Evolutionary conservation across 352 stramenopile genomes (phyloP).

Genomic region (Globisporangium camurandrum): DNA sequence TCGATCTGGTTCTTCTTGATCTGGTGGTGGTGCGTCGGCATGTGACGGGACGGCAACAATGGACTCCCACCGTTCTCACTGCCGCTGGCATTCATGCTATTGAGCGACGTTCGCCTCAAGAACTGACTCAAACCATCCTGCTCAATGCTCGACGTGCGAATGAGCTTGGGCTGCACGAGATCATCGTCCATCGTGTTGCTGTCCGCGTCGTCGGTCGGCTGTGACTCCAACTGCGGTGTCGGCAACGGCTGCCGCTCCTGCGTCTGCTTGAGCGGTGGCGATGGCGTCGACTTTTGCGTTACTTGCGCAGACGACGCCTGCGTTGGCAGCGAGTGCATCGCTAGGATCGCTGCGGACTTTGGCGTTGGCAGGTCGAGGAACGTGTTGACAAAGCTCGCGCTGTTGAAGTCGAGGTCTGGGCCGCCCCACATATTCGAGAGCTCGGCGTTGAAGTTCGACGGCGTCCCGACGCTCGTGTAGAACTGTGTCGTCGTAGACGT

Average conservation of each 20-base stretch:
- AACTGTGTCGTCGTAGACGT: conserved; percentile 11
- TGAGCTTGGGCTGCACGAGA: conserved; percentile 46
- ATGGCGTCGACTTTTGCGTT: too few relatives aligned
- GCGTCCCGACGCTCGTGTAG: conserved; percentile 59
- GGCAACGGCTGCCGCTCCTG: too few relatives aligned
- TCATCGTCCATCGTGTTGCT: too few relatives aligned
- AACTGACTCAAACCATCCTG: conserved; percentile 73
- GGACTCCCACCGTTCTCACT: background rate
- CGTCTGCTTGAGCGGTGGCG: background rate
- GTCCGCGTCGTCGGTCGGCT: too few relatives aligned
- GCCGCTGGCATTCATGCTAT: too few relatives aligned
- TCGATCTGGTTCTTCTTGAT: conserved; percentile 12
- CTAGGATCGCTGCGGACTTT: conserved; percentile 41
- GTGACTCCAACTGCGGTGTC: too few relatives aligned
- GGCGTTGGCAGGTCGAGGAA: conserved; percentile 71
- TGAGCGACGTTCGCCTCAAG: conserved; percentile 57
- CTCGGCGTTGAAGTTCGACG: conserved; percentile 51
- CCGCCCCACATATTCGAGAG: conserved; percentile 53
- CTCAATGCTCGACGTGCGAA: conserved; percentile 63
- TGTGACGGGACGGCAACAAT: background rate
- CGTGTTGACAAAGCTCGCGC: conserved; percentile 42
- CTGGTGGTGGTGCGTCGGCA: conserved; percentile 3
- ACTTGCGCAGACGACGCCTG: too few relatives aligned
- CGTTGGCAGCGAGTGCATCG: conserved; percentile 11
- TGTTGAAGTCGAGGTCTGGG: conserved; percentile 47